Evolutionary conservation across 495 filamentous ascomycete genomes (phyloP), one percentile per base, ranked within the genome.

Genomic region (Xylaria acuta): DNA sequence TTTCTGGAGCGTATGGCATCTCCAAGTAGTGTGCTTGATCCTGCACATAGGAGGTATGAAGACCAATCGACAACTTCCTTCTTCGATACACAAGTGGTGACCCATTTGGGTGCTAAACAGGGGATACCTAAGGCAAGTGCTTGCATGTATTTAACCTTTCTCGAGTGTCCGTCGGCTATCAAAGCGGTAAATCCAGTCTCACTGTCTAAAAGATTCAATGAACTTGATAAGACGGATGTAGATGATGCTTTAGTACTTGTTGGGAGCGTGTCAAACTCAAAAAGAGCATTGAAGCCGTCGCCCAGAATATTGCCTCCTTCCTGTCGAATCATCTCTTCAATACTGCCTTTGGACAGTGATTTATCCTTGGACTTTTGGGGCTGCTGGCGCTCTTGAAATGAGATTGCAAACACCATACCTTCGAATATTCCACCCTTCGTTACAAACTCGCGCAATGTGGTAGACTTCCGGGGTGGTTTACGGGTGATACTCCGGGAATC

Each of bases 91-190:
- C 93, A 97, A 65, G 92, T 90, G 38, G 87, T 85, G 67, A 98
- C 83, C 97, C 97, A 99, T 40, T 90, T 88, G 0, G 86, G 86
- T 5, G 91, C 89, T 7, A 99, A 85, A 73, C 94, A 97, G 0
- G 97, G 97, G 1, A 99, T 79, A 5, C 93, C 93, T 5, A 99
- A 87, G 9, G 97, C 95, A 16, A 99, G 89, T 0, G 96, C 96
- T 79, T 98, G 95, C 86, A 99, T 92, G 80, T 96, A 97, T 74
- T 99, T 99, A 45, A 90, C 89, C 68, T 92, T 92, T n/a, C 96
- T 90, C 16, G 92, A 97, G 80, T 97, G 91, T 36, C 88, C 88
- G 79, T 98, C 92, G 0, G 96, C 91, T 72, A 99, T 94, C 22
- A 98, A 82, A 30, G 92, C 93, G 1, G 90, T 87, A 79, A 99